Base-by-base conservation (phyloP, 108 stramenopile species). In the Cyclotella cryptica region DNA sequence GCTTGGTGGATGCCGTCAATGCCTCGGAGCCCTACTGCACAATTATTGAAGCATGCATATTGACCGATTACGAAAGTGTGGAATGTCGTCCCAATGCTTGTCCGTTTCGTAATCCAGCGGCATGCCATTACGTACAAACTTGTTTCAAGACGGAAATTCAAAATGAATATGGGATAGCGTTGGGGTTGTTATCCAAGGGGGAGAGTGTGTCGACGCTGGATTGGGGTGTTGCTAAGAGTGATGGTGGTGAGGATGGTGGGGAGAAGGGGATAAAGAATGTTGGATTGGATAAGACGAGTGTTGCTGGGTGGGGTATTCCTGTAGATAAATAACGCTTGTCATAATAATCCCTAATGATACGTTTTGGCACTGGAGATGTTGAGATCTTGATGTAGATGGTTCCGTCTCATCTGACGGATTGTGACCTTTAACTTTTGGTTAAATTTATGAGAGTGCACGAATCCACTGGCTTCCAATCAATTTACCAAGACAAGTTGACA, bases 21-120 rank as follows among this genome's bases (percentile, higher is more conserved):
- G 19, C 60, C 10, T 43, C 44, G 19, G 93, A 94, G 54, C 90
- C 91, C 8, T 94, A 87, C 69, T 94, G 93, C 70, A 66, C 71
- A 8, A 27, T 86, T 9, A 43, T 94, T 61, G 89, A 90, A 46
- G n/a, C 35, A 0, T 94, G 93, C 67, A 67, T 89, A 12, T 21
- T 76, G 18, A 62, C 66, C 15, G 44, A 87, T 52, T 89, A 82
- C 64, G 60, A 75, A 29, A 53, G n/a, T 19, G 66, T 55, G 26
- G 80, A 77, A 43, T 94, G 93, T 78, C 87, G 86, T 30, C 91
- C 93, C 2, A 43, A 49, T 12, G 66, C 62, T 7, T 92, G 91
- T 69, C 93, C 93, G 26, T 94, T 92, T 82, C 44, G 59, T 26
- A 87, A 92, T 69, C 55, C 66, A 13, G 75, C 63, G 17, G 90